These are phyloP conservation scores for Clonostachys sp. DNA, from an alignment of 2,329 filamentous ascomycete species.

Conservation along the genomic window DNA sequence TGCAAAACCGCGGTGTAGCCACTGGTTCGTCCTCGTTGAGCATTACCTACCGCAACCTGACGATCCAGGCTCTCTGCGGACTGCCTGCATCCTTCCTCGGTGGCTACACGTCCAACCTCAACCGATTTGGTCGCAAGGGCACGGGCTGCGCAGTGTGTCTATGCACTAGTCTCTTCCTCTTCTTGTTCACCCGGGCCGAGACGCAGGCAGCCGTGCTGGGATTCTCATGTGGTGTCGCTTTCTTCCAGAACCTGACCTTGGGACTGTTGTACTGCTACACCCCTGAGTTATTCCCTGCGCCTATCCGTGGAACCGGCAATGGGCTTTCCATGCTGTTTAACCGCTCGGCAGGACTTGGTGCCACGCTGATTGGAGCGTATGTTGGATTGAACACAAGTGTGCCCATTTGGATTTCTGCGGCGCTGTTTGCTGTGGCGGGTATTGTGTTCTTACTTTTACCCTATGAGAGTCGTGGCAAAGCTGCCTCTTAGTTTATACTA, in stretches of 20 bases:
- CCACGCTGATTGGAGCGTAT: conserved; percentile 35
- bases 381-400: conserved; percentile 28
- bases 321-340: conserved; percentile 32
- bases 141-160: conserved; percentile 8
- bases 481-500: neutral
- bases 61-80: conserved; percentile 10
- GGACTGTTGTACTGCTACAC: conserved; percentile 29
- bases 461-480: conserved; percentile 23
- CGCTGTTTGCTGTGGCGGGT: conserved; percentile 34
- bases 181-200: conserved; percentile 5
- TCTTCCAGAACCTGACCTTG: conserved; percentile 12
- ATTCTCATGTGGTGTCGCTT: conserved; percentile 9
- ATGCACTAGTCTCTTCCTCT: conserved; percentile 9
- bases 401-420: conserved; percentile 38
- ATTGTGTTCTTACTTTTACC: conserved; percentile 32
- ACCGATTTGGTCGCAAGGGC: conserved; percentile 9
- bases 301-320: conserved; percentile 45
- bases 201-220: conserved; percentile 6
- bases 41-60: conserved; percentile 8
- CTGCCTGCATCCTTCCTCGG: conserved; percentile 10
- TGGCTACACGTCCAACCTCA: conserved; percentile 9
- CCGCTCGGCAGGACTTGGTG: conserved; percentile 28
- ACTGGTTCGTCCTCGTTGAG: conserved; percentile 3
- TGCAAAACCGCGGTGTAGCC: conserved; percentile 13
- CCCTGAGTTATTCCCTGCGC: conserved; percentile 47